Evolutionary conservation across 1,284 basidiomycete genomes (phyloP).

Genomic region (Trichosporon faecale): DNA sequence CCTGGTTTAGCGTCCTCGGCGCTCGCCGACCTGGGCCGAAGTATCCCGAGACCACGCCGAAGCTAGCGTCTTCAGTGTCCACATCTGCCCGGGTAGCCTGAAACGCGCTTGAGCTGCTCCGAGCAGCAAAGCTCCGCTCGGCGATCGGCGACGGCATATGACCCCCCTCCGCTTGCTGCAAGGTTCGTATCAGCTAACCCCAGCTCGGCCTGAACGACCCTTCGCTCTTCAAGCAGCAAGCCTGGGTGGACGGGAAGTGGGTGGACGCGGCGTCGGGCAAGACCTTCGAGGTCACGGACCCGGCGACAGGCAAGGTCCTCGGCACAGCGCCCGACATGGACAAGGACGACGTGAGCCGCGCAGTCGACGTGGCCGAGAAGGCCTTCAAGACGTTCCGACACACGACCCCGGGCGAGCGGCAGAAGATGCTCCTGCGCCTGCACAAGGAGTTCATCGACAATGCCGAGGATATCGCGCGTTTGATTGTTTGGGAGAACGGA

Average conservation of each 20-base stretch:
- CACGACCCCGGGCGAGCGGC: constrained; percentile 58
- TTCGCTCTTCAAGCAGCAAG: constrained; percentile 69
- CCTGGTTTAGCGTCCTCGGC: no score
- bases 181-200: not conserved
- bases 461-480: constrained; percentile 43
- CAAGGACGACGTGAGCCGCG: constrained; percentile 70
- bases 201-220: constrained; percentile 64
- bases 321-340: constrained; percentile 85
- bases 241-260: constrained; percentile 77
- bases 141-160: no score
- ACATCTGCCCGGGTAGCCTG: no score
- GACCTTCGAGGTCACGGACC: constrained; percentile 76
- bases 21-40: no score
- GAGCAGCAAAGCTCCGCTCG: no score
- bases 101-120: no score
- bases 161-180: no score
- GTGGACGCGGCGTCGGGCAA: constrained; percentile 68
- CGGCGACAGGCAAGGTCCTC: constrained; percentile 72
- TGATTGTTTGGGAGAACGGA: constrained; percentile 71
- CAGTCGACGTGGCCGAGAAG: constrained; percentile 69
- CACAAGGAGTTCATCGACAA: constrained; percentile 37
- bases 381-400: constrained; percentile 78
- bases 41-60: no score
- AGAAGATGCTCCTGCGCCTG: constrained; percentile 35
- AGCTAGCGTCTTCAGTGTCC: no score